These are phyloP conservation scores for Cucurbitaria berberidis DNA, from an alignment of 2,329 filamentous ascomycete genomes.

Conservation along the genomic window DNA sequence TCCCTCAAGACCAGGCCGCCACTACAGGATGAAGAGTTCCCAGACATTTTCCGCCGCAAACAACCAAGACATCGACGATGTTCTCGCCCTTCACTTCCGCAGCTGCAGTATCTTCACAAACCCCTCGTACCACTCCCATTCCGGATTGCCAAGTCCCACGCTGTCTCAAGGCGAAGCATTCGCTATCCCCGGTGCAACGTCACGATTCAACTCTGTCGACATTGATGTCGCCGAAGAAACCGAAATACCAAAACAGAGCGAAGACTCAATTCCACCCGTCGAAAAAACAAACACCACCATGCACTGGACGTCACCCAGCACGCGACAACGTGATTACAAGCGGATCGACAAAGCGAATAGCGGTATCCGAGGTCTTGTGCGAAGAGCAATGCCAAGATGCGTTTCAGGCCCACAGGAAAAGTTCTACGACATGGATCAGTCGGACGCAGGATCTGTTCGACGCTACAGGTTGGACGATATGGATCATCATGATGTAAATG, in stretches of 20 bases:
- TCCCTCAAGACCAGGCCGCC: constrained; percentile 42
- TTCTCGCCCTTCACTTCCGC: constrained; percentile 49
- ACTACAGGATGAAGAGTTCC: constrained; percentile 45
- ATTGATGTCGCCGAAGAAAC: constrained; percentile 16
- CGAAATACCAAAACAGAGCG: constrained; percentile 22
- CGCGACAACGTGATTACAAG: constrained; percentile 44
- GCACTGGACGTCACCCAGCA: constrained; percentile 48
- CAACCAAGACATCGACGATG: constrained; percentile 47
- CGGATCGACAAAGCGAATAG: constrained; percentile 47
- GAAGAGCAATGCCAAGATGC: constrained; percentile 41
- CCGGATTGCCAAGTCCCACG: constrained; percentile 27
- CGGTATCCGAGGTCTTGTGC: constrained; percentile 44
- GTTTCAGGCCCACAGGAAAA: constrained; percentile 40
- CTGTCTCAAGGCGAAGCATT: constrained; percentile 25
- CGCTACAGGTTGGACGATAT: constrained; percentile 44
- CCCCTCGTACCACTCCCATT: constrained; percentile 34
- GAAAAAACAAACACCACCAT: constrained; percentile 37
- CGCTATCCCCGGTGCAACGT: constrained; percentile 8
- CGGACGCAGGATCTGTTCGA: constrained; percentile 46
- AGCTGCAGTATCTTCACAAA: constrained; percentile 46
- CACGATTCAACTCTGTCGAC: constrained; percentile 28
- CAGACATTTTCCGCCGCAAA: constrained; percentile 30
- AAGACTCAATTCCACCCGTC: constrained; percentile 13
- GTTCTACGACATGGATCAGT: constrained; percentile 47
- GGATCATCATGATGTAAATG: constrained; percentile 25